Base-by-base conservation (phyloP, 2,329 filamentous ascomycete species). In the Ceratocystis ficicola region DNA sequence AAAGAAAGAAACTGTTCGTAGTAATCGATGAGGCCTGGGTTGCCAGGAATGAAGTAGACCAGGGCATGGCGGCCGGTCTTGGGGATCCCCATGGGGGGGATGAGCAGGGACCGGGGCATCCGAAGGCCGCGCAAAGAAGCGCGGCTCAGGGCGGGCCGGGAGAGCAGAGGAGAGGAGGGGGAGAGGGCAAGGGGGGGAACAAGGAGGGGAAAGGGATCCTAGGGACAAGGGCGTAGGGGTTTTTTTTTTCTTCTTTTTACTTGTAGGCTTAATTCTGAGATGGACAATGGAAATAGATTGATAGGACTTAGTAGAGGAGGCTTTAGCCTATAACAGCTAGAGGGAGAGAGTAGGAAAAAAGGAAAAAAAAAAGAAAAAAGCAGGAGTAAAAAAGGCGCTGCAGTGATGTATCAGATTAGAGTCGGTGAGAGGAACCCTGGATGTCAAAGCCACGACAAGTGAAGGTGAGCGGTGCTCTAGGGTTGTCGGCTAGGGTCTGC, bases 1-100 rank as follows among this genome's bases (percentile, higher is more conserved):
- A 79, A 77, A 0, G 76, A 76, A 10, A 91, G 77, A 73, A 90
- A 93, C 46, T 82, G 79, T 66, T 76, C 76, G 74, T 93, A 93
- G 78, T 89, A 93, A 66, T 81, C 82, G 63, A 91, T 81, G 20
- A 90, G 78, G 4, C 89, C 89, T 4, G 89, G 89, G 69, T 93
- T 93, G 22, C 89, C 89, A 32, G 86, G 83, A 50, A 93, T 79
- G 74, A 89, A 87, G 76, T 85, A 90, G 70, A 92, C 76, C 62
- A 91, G 80, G 68, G 75, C 76, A 68, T 72, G 75, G 15, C 69
- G 68, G 20, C 68, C 66, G 60, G 70, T 66, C 7, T 63, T 61
- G 22, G 69, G 69, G 30, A 67, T 67, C 62, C 69, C 69, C 28
- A 67, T 68, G 25, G 75, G 73, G 4, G 73, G 74, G 7, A 75